A percentile compares a stretch with the other conserved stretches of the same genome.
These are phyloP conservation scores for Teunomyces panamensis DNA, from an alignment of 805 yeast species.

Conservation along the genomic window DNA sequence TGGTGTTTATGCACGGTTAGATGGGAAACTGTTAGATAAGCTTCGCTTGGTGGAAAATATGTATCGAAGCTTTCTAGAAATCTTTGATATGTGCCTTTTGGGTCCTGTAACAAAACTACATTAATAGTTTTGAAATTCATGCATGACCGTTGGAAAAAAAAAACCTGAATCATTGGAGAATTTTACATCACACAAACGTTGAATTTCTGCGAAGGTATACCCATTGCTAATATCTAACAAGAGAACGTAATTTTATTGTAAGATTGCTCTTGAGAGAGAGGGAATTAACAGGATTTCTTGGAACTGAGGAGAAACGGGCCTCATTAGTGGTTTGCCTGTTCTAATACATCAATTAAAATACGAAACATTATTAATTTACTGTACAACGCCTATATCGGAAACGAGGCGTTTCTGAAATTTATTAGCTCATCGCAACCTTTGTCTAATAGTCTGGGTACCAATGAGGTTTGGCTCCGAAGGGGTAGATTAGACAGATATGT, in stretches of 20 bases:
- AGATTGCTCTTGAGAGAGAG: too few relatives aligned
- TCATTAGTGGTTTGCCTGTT: too few relatives aligned
- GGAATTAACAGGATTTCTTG: too few relatives aligned
- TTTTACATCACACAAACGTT: too few relatives aligned
- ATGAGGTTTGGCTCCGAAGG: not conserved
- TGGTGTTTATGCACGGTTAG: slow-evolving; percentile 1
- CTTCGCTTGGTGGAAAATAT: not conserved
- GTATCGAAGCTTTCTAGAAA: not conserved
- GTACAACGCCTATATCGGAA: not conserved
- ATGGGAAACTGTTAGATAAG: not conserved
- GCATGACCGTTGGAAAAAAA: not conserved
- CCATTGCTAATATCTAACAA: too few relatives aligned
- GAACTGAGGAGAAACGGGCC: too few relatives aligned
- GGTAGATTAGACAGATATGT: not conserved
- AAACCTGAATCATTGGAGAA: not conserved
- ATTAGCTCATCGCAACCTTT: not conserved
- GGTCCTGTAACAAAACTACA: too few relatives aligned
- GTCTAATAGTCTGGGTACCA: not conserved
- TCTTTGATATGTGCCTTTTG: too few relatives aligned
- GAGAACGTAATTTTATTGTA: too few relatives aligned
- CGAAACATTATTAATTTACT: not conserved
- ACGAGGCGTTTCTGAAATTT: not conserved
- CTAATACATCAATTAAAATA: not conserved
- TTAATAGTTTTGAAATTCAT: too few relatives aligned
- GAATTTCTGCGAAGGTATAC: too few relatives aligned